These are phyloP conservation scores for Teratosphaeriaceae sp. DNA, from an alignment of 2,329 filamentous ascomycete genomes.

Conservation along the genomic window DNA sequence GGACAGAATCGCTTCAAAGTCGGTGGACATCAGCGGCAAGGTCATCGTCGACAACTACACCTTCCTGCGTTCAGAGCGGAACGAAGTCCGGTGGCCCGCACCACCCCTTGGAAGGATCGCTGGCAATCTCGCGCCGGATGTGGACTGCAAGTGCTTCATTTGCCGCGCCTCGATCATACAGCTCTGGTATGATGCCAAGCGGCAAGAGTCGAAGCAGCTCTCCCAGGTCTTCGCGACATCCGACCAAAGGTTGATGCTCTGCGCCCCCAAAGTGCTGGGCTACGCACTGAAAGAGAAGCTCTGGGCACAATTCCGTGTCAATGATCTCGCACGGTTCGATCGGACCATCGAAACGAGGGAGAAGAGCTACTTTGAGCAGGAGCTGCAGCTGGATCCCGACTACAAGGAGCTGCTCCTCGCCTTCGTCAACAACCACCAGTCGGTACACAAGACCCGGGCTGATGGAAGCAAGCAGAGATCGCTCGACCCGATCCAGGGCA, in stretches of 20 bases:
- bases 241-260: not conserved
- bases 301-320: not conserved
- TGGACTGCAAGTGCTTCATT: not conserved
- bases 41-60: not conserved
- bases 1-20: no score
- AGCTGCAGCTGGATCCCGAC: not conserved
- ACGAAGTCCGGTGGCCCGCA: not conserved
- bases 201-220: not conserved
- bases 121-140: no score
- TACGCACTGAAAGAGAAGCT: not conserved
- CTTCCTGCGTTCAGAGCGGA: not conserved
- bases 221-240: not conserved
- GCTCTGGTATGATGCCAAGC: not conserved
- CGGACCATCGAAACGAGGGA: not conserved
- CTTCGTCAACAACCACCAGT: not conserved
- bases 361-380: not conserved
- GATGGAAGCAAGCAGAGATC: no score
- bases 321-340: not conserved
- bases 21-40: no score
- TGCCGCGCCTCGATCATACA: not conserved
- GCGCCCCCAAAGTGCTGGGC: not conserved
- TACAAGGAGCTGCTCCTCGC: not conserved
- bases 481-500: slow-evolving; percentile 17
- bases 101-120: not conserved
- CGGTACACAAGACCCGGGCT: no score